These are phyloP conservation scores for Bruguiera gymnorhiza DNA, from an alignment of 345 rosid genomes.

Conservation along the genomic window DNA sequence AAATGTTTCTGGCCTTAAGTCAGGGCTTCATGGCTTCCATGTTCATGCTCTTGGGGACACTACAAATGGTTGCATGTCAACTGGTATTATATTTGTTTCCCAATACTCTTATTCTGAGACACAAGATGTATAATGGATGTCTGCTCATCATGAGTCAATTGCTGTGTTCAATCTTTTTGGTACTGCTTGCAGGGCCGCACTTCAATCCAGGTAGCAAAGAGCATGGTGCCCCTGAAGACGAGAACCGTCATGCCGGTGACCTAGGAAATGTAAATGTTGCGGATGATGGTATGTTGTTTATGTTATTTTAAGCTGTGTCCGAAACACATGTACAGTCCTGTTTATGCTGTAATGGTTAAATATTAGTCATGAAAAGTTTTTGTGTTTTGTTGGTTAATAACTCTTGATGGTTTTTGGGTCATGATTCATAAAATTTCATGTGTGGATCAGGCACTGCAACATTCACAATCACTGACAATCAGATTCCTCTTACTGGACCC, in stretches of 20 bases:
- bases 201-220: slow-evolving; percentile 79
- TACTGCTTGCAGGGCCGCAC: slow-evolving; percentile 63
- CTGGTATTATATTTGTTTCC: slow-evolving; percentile 47
- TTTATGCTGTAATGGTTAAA: background rate
- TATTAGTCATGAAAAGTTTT: background rate
- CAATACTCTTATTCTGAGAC: no score
- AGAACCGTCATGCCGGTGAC: slow-evolving; percentile 92
- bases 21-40: slow-evolving; percentile 97
- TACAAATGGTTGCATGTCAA: slow-evolving; percentile 99
- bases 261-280: slow-evolving; percentile 76
- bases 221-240: slow-evolving; percentile 92
- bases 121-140: no score
- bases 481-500: slow-evolving; percentile 86
- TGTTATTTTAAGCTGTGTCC: background rate
- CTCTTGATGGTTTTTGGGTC: background rate
- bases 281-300: slow-evolving; percentile 58
- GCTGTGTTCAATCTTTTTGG: background rate
- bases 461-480: slow-evolving; percentile 60
- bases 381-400: background rate
- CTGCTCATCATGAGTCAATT: background rate
- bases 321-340: background rate
- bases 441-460: slow-evolving; percentile 55
- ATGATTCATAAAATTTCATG: background rate
- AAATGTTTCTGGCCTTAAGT: slow-evolving; percentile 77
- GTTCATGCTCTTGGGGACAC: slow-evolving; percentile 99